These are phyloP conservation scores for Stellera chamaejasme DNA, from an alignment of 345 rosid species.

Conservation along the genomic window DNA sequence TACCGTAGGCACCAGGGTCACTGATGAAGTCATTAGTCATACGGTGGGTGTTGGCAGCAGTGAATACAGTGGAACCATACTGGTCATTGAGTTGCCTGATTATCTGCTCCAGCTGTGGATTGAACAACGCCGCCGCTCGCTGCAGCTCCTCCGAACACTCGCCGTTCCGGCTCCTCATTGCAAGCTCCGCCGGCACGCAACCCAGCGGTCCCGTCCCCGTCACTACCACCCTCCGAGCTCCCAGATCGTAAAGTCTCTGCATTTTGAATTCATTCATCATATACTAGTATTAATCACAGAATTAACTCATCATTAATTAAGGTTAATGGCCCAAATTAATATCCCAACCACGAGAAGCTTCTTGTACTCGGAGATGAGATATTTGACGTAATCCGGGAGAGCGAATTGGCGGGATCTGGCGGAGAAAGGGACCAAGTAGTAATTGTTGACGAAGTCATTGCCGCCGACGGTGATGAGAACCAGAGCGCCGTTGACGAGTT, in stretches of 20 bases:
- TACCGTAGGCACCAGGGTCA: constrained; percentile 36
- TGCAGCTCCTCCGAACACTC: constrained; percentile 47
- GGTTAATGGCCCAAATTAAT: background rate
- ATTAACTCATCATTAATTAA: background rate
- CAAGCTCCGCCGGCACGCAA: constrained; percentile 72
- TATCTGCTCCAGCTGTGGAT: constrained; percentile 56
- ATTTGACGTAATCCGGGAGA: constrained; percentile 38
- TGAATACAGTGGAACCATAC: constrained; percentile 37
- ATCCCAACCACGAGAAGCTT: constrained; percentile 29
- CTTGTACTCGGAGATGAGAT: constrained; percentile 46
- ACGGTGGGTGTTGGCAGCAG: constrained; percentile 26
- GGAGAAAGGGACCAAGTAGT: constrained; percentile 57
- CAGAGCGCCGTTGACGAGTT: constrained; percentile 49
- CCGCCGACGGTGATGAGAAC: constrained; percentile 71
- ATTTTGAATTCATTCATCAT: background rate
- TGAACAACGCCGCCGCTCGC: constrained; percentile 49
- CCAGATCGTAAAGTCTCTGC: constrained; percentile 52
- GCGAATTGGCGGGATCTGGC: constrained; percentile 50
- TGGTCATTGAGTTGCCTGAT: constrained; percentile 34
- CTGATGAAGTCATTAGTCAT: constrained; percentile 25
- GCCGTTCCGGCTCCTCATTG: constrained; percentile 43
- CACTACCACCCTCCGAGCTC: constrained; percentile 79
- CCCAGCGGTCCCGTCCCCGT: constrained; percentile 86
- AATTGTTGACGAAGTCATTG: constrained; percentile 89
- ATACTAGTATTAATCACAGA: background rate